phyloP scores from a whole-genome alignment of 768 basidiomycete species.

The Tricholoma saponaceum region DNA sequence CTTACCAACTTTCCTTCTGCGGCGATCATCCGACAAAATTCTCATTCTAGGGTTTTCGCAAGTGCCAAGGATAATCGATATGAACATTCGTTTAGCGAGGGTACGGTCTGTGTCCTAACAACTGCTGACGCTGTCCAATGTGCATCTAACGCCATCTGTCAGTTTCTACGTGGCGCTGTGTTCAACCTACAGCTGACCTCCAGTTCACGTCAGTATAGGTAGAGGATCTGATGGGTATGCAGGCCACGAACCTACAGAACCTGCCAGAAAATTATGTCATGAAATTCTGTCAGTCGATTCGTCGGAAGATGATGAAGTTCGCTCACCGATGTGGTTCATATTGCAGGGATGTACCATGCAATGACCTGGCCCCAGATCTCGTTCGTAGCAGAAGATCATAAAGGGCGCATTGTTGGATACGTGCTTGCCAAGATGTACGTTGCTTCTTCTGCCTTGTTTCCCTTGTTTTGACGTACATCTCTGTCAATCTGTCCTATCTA shows the following conservation, averaged over 20 bases:
- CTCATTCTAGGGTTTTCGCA: too few relatives aligned
- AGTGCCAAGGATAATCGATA: constrained; percentile 12
- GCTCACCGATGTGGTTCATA: neutral
- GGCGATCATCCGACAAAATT: too few relatives aligned
- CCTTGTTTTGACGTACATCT: neutral
- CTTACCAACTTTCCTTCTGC: too few relatives aligned
- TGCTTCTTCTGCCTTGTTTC: neutral
- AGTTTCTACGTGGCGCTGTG: neutral
- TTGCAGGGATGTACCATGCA: constrained; percentile 79
- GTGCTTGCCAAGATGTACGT: constrained; percentile 93
- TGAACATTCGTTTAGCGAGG: constrained; percentile 52
- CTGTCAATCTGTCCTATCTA: constrained; percentile 2
- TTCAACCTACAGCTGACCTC: neutral
- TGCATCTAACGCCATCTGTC: neutral
- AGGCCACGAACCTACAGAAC: constrained; percentile 90
- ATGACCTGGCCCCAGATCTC: constrained; percentile 93
- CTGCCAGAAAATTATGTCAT: constrained; percentile 89
- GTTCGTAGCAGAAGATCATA: constrained; percentile 87
- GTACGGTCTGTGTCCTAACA: constrained; percentile 20
- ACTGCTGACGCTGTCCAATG: neutral
- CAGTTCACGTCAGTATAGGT: constrained; percentile 42
- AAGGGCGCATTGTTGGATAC: constrained; percentile 90
- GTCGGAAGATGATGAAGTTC: neutral
- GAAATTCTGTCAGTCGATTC: constrained; percentile 57
- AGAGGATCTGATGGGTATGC: constrained; percentile 89